A percentile compares a stretch with the other conserved stretches of the same genome.
phyloP scores from a whole-genome alignment of 2,329 filamentous ascomycete genomes.

The Colletotrichum camelliae region DNA sequence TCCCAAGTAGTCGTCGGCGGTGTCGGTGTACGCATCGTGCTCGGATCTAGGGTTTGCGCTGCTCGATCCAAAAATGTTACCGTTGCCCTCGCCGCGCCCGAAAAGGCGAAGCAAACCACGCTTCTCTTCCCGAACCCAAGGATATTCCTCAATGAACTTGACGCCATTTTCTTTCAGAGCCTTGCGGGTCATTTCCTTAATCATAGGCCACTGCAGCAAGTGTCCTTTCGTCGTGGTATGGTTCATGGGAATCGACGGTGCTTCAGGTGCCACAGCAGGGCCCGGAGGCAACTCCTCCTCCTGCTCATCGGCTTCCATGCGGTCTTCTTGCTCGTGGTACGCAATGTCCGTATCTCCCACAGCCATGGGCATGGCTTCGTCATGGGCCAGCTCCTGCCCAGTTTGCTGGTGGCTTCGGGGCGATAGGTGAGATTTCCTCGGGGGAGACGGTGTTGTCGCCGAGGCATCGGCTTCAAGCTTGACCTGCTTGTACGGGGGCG shows the following conservation, averaged over 20 bases:
- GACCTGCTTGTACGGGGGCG: neutral
- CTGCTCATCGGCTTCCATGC: conserved; percentile 44
- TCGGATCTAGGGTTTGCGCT: neutral
- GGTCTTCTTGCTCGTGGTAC: neutral
- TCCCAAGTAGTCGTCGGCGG: conserved; percentile 48
- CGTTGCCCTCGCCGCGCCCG: conserved; percentile 78
- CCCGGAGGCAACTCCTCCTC: conserved; percentile 54
- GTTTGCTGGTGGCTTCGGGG: neutral
- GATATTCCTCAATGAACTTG: conserved; percentile 70
- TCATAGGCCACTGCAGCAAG: conserved; percentile 75
- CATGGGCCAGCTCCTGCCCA: neutral
- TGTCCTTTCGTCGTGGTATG: conserved; percentile 91
- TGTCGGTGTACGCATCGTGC: conserved; percentile 32
- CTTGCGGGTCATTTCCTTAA: conserved; percentile 65
- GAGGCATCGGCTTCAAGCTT: conserved; percentile 14
- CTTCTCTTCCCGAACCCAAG: conserved; percentile 75
- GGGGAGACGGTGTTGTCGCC: neutral
- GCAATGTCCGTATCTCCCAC: conserved; percentile 27
- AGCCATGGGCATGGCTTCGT: conserved; percentile 26
- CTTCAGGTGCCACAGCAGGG: conserved; percentile 58
- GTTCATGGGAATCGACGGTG: conserved; percentile 78
- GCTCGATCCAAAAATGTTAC: conserved; percentile 52
- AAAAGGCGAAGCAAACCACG: conserved; percentile 78
- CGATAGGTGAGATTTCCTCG: neutral
- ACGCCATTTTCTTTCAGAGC: conserved; percentile 55